Conservation (phyloP, 148 eudicot genomes). For the Nepenthes mirabilis region DNA sequence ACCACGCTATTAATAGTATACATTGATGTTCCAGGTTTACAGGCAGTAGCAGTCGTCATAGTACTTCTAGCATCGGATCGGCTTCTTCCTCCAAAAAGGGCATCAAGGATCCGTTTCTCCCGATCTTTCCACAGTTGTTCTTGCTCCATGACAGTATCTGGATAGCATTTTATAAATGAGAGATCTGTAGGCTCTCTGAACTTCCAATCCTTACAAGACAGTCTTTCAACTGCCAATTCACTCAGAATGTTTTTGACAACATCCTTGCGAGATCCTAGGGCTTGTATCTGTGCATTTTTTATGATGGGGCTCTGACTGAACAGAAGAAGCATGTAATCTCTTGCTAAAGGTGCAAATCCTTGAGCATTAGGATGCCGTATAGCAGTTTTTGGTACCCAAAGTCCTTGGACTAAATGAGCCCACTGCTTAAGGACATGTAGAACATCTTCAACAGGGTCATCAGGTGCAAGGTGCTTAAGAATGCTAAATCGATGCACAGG, state of each 20-base stretch:
- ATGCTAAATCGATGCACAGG: conserved; percentile 45
- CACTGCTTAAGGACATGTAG: conserved; percentile 33
- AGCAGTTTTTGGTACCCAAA: conserved; percentile 59
- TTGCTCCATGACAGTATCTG: conserved; percentile 37
- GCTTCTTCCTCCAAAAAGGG: conserved; percentile 3
- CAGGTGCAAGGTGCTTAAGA: conserved; percentile 56
- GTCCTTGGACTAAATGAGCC: conserved; percentile 74
- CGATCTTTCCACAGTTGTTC: conserved; percentile 26
- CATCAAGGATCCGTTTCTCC: conserved; percentile 15
- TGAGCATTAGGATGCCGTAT: conserved; percentile 17
- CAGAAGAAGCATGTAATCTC: conserved; percentile 44
- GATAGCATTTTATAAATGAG: conserved; percentile 37
- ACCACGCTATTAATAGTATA: conserved; percentile 18
- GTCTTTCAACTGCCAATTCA: conserved; percentile 51
- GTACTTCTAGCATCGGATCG: conserved; percentile 10
- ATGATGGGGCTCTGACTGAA: conserved; percentile 47
- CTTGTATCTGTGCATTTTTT: conserved; percentile 16
- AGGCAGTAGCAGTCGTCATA: conserved; percentile 13
- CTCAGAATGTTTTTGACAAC: conserved; percentile 20
- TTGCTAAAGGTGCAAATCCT: conserved; percentile 16
- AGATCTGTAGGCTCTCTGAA: conserved; percentile 53
- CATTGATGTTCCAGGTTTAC: conserved; percentile 12
- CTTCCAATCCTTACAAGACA: conserved; percentile 54
- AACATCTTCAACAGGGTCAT: conserved; percentile 42
- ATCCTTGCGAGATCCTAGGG: conserved; percentile 14